These are phyloP conservation scores for Phtheirospermum japonicum DNA, from an alignment of 257 asterid species.

Conservation along the genomic window DNA sequence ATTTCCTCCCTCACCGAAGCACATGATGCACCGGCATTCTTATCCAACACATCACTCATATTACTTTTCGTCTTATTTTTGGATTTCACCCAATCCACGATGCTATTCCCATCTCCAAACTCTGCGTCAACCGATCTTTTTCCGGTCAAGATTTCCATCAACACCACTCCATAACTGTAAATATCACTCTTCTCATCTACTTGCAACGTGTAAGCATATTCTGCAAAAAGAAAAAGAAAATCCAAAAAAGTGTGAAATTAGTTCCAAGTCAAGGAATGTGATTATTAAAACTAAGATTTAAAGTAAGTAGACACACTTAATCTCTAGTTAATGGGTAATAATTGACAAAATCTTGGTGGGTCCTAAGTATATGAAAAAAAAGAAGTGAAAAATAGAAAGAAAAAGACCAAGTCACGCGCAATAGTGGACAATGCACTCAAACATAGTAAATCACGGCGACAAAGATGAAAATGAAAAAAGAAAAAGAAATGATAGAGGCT, in stretches of 20 bases:
- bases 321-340: slow-evolving; percentile 8
- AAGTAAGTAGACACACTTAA: not conserved
- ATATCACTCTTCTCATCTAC: slow-evolving; percentile 97
- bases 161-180: slow-evolving; percentile 84
- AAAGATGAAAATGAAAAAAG: slow-evolving; percentile 21
- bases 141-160: slow-evolving; percentile 79
- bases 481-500: slow-evolving; percentile 22
- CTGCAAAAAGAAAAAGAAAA: slow-evolving; percentile 31
- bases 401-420: slow-evolving; percentile 45
- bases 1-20: slow-evolving; percentile 74
- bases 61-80: slow-evolving; percentile 41
- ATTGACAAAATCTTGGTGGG: slow-evolving; percentile 49
- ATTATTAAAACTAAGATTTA: not conserved
- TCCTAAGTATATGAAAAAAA: slow-evolving; percentile 34
- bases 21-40: slow-evolving; percentile 67
- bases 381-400: slow-evolving; percentile 34
- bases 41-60: slow-evolving; percentile 50
- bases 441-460: slow-evolving; percentile 43
- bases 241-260: not conserved
- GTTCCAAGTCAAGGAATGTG: not conserved
- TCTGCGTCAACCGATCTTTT: slow-evolving; percentile 71
- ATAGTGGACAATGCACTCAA: slow-evolving; percentile 43
- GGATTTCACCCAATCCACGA: slow-evolving; percentile 76
- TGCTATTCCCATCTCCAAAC: slow-evolving; percentile 86
- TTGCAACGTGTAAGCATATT: slow-evolving; percentile 86